phyloP scores from a whole-genome alignment of 192 early-diverging fungal species.

The Backusella psychrophila region DNA sequence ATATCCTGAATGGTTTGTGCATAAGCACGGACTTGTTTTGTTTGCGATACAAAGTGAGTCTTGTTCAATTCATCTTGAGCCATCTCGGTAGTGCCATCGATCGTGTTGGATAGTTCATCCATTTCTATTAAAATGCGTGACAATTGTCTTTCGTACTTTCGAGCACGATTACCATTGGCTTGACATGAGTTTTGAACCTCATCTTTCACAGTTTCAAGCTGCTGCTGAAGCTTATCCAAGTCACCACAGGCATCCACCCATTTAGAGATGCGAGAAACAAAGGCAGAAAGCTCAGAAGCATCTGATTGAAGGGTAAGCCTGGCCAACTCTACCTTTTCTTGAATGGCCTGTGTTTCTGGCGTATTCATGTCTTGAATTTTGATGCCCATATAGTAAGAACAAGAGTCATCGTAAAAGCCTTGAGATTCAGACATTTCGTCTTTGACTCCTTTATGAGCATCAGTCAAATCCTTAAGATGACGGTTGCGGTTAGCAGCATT shows the following conservation, averaged over 20 bases:
- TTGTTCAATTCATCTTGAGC: conserved; percentile 5
- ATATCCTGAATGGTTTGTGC: neutral
- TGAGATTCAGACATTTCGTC: conserved; percentile 8
- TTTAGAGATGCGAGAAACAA: neutral
- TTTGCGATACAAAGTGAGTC: neutral
- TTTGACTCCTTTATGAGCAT: conserved; percentile 6
- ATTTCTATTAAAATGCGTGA: neutral
- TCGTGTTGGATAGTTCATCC: conserved; percentile 3
- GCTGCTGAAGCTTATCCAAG: neutral
- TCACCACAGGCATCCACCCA: conserved; percentile 12
- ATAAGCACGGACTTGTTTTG: neutral
- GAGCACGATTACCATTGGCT: neutral
- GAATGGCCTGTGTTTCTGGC: neutral
- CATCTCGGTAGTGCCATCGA: neutral
- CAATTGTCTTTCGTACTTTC: neutral
- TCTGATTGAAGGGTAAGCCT: neutral
- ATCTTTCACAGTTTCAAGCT: neutral
- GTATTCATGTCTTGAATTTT: conserved; percentile 5
- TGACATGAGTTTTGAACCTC: neutral
- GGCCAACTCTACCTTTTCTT: conserved; percentile 6
- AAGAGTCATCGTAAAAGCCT: conserved; percentile 26
- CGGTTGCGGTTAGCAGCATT: neutral
- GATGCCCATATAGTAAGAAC: conserved; percentile 18
- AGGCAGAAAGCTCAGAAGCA: neutral
- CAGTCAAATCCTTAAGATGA: conserved; percentile 1